Evolutionary conservation across 345 rosid species (phyloP).

Genomic region (Populus simonii): DNA sequence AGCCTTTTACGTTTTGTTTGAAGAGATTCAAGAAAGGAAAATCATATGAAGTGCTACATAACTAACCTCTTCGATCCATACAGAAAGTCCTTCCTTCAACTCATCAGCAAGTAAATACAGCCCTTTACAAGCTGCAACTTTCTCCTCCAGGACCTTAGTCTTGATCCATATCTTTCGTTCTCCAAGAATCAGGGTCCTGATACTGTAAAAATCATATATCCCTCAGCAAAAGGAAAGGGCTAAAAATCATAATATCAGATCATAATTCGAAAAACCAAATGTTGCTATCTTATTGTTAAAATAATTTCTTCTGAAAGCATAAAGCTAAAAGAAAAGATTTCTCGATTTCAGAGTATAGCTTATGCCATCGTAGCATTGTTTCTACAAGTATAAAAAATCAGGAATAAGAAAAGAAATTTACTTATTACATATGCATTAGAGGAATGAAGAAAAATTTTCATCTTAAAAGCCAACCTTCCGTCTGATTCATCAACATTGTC

Average conservation of each 20-base stretch:
- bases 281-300: not conserved
- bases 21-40: not conserved
- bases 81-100: not conserved
- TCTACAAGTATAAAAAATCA: not conserved
- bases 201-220: not conserved
- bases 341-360: not conserved
- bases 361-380: not conserved
- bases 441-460: not conserved
- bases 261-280: not conserved
- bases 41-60: not conserved
- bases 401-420: not conserved
- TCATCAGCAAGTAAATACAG: not conserved
- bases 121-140: constrained; percentile 2
- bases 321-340: not conserved
- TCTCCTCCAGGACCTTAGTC: not conserved
- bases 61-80: constrained; percentile 28
- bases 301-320: not conserved
- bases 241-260: not conserved
- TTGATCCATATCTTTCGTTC: not conserved
- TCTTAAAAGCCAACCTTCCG: constrained; percentile 5
- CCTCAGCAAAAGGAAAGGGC: not conserved
- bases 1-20: not conserved
- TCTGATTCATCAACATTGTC: not conserved
- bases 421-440: not conserved
- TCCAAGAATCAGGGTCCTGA: not conserved